A percentile compares a stretch with the other conserved stretches of the same genome.
phyloP scores from a whole-genome alignment of 164 flowering plant genomes.

The Litsea cubeba region DNA sequence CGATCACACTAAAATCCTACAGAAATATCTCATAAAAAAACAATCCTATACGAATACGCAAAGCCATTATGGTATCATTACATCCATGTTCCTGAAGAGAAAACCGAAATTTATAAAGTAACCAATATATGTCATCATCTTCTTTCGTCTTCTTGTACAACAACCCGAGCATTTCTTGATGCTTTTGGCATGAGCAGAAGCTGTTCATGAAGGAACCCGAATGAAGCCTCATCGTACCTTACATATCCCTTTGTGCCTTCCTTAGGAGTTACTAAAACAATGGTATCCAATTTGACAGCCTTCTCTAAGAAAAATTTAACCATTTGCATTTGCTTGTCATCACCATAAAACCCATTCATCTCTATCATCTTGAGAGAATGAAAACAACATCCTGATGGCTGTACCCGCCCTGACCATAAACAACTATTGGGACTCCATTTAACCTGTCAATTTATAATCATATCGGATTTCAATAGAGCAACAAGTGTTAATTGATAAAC shows the following conservation, averaged over 20 bases:
- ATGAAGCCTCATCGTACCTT: background rate
- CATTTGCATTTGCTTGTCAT: background rate
- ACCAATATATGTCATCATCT: background rate
- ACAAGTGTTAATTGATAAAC: too few relatives aligned
- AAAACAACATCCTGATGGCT: background rate
- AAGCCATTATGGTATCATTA: too few relatives aligned
- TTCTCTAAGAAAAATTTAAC: conserved; percentile 11
- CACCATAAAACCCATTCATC: conserved; percentile 9
- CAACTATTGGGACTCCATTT: background rate
- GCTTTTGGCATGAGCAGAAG: conserved; percentile 7
- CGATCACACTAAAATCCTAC: too few relatives aligned
- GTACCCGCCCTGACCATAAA: too few relatives aligned
- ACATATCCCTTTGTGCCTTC: background rate
- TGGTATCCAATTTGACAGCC: conserved; percentile 3
- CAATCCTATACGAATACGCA: too few relatives aligned
- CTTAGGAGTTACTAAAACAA: conserved; percentile 10
- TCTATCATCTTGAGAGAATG: conserved; percentile 5
- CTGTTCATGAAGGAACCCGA: background rate
- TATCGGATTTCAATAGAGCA: background rate
- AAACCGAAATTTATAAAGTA: too few relatives aligned
- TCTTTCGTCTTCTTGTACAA: background rate
- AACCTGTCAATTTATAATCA: background rate
- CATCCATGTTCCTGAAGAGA: too few relatives aligned
- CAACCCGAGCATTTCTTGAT: conserved; percentile 6
- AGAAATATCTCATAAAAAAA: too few relatives aligned